Evolutionary conservation across 2,329 filamentous ascomycete species (phyloP).

Genomic region (Lasiodiplodia hormozganensis): DNA sequence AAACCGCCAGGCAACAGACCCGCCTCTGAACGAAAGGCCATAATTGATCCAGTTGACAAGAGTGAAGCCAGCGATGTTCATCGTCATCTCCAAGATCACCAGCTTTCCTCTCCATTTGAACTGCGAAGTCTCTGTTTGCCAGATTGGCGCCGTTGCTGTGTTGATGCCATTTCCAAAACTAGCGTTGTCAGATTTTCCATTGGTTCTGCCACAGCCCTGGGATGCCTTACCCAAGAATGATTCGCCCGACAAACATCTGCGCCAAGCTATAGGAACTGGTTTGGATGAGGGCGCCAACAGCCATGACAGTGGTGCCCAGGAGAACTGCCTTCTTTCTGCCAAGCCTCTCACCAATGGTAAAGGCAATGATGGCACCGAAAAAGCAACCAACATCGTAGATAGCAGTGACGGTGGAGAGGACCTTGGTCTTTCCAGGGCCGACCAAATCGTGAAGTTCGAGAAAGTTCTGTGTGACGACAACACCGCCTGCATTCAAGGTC

Average conservation of each 20-base stretch:
- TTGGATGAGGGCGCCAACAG: slow-evolving; percentile 57
- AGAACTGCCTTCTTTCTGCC: slow-evolving; percentile 58
- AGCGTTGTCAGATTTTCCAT: background rate
- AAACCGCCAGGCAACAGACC: slow-evolving; percentile 53
- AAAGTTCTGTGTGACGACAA: slow-evolving; percentile 62
- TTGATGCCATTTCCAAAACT: slow-evolving; percentile 61
- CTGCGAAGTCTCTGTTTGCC: slow-evolving; percentile 59
- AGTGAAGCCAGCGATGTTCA: slow-evolving; percentile 59
- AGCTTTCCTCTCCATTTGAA: slow-evolving; percentile 51
- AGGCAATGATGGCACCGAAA: slow-evolving; percentile 59
- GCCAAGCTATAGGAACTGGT: slow-evolving; percentile 52
- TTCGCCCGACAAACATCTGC: slow-evolving; percentile 57
- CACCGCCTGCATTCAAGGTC: slow-evolving; percentile 50
- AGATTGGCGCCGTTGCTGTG: slow-evolving; percentile 58
- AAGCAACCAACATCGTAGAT: slow-evolving; percentile 68
- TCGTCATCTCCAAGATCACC: slow-evolving; percentile 57
- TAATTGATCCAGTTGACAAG: slow-evolving; percentile 62
- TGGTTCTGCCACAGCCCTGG: slow-evolving; percentile 50
- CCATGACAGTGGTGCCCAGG: slow-evolving; percentile 57
- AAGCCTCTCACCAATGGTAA: slow-evolving; percentile 56
- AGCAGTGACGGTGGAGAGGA: slow-evolving; percentile 59
- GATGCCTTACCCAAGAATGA: slow-evolving; percentile 31
- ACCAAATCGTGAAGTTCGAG: slow-evolving; percentile 55
- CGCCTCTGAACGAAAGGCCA: slow-evolving; percentile 55
- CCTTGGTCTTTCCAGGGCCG: slow-evolving; percentile 44